These are phyloP conservation scores for Ganoderma resinaceum DNA, from an alignment of 1,284 basidiomycete species.

Conservation along the genomic window DNA sequence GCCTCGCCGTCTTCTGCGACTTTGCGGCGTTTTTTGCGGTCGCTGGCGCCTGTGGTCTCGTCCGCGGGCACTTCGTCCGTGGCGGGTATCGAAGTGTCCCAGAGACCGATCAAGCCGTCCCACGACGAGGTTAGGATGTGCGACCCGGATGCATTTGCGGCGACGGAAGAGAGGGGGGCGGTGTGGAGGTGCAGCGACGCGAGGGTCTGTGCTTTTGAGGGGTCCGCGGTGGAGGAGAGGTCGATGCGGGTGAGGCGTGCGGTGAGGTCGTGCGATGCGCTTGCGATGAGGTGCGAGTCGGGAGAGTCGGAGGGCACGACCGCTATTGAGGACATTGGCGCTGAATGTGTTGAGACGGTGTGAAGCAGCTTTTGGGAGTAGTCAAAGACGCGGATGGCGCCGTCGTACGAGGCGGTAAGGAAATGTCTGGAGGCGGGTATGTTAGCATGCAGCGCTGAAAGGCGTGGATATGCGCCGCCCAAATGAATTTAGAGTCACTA, in stretches of 20 bases:
- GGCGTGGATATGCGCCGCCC: background rate
- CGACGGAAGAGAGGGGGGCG: slow-evolving; percentile 63
- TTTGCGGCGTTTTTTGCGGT: slow-evolving; percentile 66
- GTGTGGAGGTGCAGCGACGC: background rate
- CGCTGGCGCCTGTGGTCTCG: slow-evolving; percentile 34
- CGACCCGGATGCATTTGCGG: slow-evolving; percentile 58
- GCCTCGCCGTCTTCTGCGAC: slow-evolving; percentile 40
- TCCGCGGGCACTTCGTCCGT: slow-evolving; percentile 64
- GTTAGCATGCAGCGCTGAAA: background rate
- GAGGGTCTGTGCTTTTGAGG: background rate
- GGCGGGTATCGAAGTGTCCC: slow-evolving; percentile 68
- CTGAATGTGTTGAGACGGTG: slow-evolving; percentile 60
- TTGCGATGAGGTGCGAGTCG: slow-evolving; percentile 70
- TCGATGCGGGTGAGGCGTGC: slow-evolving; percentile 67
- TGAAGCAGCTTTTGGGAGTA: slow-evolving; percentile 65
- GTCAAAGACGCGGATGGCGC: slow-evolving; percentile 77
- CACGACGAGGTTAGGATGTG: slow-evolving; percentile 80
- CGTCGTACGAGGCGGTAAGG: slow-evolving; percentile 84
- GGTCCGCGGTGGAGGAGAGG: slow-evolving; percentile 36
- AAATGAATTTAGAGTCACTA: background rate
- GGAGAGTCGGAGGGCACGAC: slow-evolving; percentile 48
- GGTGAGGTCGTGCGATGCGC: slow-evolving; percentile 75
- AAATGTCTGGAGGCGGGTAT: slow-evolving; percentile 58
- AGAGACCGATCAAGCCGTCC: slow-evolving; percentile 84
- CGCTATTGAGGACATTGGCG: slow-evolving; percentile 78